Evolutionary conservation across 805 yeast genomes (phyloP).

Genomic region (Gaillardinia entomophila): DNA sequence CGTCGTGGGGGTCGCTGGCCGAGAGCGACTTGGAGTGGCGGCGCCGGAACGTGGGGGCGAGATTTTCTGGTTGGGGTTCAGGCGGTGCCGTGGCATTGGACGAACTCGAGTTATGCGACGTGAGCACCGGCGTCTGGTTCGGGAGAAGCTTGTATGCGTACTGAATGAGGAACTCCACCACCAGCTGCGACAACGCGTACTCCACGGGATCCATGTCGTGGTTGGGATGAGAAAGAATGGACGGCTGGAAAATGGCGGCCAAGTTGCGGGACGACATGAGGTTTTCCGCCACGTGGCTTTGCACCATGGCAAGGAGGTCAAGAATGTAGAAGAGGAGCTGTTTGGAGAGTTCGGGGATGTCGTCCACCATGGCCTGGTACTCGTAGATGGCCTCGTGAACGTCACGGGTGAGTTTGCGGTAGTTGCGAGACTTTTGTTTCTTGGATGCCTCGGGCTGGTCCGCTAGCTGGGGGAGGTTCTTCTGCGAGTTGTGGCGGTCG

Average conservation of each 20-base stretch:
- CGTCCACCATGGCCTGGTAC: slow-evolving; percentile 62
- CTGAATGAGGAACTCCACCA: slow-evolving; percentile 82
- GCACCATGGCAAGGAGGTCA: slow-evolving; percentile 81
- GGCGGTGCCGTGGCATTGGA: slow-evolving; percentile 1
- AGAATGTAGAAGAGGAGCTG: slow-evolving; percentile 81
- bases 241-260: slow-evolving; percentile 96
- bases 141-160: slow-evolving; percentile 78
- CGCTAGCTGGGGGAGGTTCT: background rate
- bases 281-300: slow-evolving; percentile 69
- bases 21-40: slow-evolving; percentile 32
- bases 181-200: slow-evolving; percentile 79
- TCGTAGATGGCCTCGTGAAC: slow-evolving; percentile 63
- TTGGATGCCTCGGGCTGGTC: background rate
- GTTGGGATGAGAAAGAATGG: slow-evolving; percentile 85
- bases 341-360: slow-evolving; percentile 70
- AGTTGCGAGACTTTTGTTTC: slow-evolving; percentile 37
- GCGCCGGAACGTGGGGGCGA: slow-evolving; percentile 9
- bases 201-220: slow-evolving; percentile 93
- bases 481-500: slow-evolving; percentile 16
- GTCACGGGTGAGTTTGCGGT: slow-evolving; percentile 57
- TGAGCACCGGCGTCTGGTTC: slow-evolving; percentile 14
- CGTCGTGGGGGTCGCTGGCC: slow-evolving; percentile 25
- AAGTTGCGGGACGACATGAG: slow-evolving; percentile 89
- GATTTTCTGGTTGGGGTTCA: slow-evolving; percentile 7
- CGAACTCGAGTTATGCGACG: background rate